A percentile compares a stretch with the other conserved stretches of the same genome.
These are phyloP conservation scores for Trametes meyenii DNA, from an alignment of 768 basidiomycete genomes.

Conservation along the genomic window DNA sequence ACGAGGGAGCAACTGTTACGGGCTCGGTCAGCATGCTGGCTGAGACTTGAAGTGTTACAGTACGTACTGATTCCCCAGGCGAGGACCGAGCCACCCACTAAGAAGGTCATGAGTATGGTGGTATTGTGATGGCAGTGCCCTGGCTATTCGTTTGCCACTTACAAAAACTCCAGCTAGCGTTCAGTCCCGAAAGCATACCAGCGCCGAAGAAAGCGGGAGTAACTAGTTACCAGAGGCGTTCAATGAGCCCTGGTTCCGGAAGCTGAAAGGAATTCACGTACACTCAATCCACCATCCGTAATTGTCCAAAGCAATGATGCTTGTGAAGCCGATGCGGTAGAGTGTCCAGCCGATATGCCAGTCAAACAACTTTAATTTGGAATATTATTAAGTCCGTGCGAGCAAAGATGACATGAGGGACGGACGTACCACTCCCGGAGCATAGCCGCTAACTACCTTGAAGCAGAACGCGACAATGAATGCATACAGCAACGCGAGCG, in stretches of 20 bases:
- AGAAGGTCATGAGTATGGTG: neutral
- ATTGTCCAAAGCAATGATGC: conserved; percentile 60
- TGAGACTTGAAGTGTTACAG: neutral
- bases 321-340: conserved; percentile 57
- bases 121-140: neutral
- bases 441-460: conserved; percentile 59
- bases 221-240: conserved; percentile 31
- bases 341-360: conserved; percentile 69
- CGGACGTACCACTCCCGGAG: conserved; percentile 53
- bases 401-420: too few species aligned
- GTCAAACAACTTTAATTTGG: conserved; percentile 47
- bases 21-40: neutral
- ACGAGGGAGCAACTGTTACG: conserved; percentile 47
- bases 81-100: conserved; percentile 45
- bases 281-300: conserved; percentile 62
- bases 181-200: conserved; percentile 60
- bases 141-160: conserved; percentile 25
- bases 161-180: conserved; percentile 62
- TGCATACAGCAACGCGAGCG: conserved; percentile 49
- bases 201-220: conserved; percentile 63
- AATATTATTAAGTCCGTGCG: neutral
- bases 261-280: conserved; percentile 28
- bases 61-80: conserved; percentile 56
- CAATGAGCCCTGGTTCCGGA: neutral
- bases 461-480: conserved; percentile 51